phyloP scores from a whole-genome alignment of 495 filamentous ascomycete species.

The Penicillium lividum region DNA sequence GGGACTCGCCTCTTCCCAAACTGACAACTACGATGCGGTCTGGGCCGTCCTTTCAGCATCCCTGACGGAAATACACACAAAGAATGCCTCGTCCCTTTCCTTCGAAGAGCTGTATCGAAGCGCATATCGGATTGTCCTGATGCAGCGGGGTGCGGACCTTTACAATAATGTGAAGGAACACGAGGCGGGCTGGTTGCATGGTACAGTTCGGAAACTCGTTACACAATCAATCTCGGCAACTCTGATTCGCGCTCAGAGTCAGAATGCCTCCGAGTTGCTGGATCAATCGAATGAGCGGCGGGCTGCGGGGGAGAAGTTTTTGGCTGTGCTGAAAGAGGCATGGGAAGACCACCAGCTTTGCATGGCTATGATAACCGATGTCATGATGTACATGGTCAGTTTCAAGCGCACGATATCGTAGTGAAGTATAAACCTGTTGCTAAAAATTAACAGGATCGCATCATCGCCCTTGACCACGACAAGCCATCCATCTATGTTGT shows the following conservation, averaged over 20 bases:
- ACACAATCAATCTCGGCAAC: slow-evolving; percentile 60
- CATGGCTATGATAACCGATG: slow-evolving; percentile 97
- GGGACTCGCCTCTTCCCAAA: slow-evolving; percentile 55
- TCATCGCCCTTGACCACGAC: slow-evolving; percentile 68
- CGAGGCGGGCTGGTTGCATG: slow-evolving; percentile 75
- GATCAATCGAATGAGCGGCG: slow-evolving; percentile 72
- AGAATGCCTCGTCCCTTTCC: slow-evolving; percentile 85
- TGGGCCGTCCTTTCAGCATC: slow-evolving; percentile 77
- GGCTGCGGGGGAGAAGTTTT: slow-evolving; percentile 78
- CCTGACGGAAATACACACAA: slow-evolving; percentile 82
- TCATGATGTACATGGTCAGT: slow-evolving; percentile 94
- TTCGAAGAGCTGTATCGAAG: slow-evolving; percentile 96
- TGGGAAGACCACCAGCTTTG: slow-evolving; percentile 89
- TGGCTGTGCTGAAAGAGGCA: slow-evolving; percentile 69
- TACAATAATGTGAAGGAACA: slow-evolving; percentile 78
- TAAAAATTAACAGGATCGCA: slow-evolving; percentile 60
- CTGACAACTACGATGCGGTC: slow-evolving; percentile 74
- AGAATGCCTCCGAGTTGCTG: slow-evolving; percentile 39
- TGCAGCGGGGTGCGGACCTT: slow-evolving; percentile 80
- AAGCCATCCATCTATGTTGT: slow-evolving; percentile 78
- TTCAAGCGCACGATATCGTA: background rate
- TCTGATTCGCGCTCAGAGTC: slow-evolving; percentile 47
- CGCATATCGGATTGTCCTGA: slow-evolving; percentile 93
- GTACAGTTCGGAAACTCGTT: slow-evolving; percentile 65
- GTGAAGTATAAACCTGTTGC: slow-evolving; percentile 1